Conservation (phyloP, 2,329 filamentous ascomycete species). For the Epichloe baconii region DNA sequence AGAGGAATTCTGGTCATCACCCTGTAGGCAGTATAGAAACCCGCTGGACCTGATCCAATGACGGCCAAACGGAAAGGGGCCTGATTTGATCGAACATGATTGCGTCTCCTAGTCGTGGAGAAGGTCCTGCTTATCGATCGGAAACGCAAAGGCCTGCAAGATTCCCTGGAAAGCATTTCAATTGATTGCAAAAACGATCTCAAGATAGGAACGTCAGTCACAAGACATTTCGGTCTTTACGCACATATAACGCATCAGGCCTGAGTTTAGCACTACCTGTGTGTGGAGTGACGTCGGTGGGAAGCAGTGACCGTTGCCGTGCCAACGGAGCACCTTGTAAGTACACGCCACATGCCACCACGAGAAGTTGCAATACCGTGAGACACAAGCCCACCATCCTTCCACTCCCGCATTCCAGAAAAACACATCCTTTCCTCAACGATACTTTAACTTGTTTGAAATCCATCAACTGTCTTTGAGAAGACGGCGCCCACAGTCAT, state of each 20-base stretch:
- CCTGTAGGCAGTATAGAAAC: constrained; percentile 86
- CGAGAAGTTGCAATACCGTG: neutral
- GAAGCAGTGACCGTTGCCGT: constrained; percentile 11
- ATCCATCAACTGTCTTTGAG: neutral
- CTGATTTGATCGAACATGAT: constrained; percentile 11
- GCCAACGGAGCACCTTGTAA: constrained; percentile 10
- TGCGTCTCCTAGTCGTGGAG: neutral
- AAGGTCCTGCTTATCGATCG: neutral
- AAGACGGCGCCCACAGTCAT: constrained; percentile 4
- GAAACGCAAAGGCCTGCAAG: neutral
- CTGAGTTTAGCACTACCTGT: too few species aligned
- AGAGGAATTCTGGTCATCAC: constrained; percentile 63
- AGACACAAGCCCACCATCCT: neutral
- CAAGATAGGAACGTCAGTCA: neutral
- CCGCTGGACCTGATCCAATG: constrained; percentile 85
- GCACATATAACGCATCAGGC: too few species aligned
- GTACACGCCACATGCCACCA: neutral
- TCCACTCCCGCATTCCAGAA: neutral
- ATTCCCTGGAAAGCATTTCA: neutral
- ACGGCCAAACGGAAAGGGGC: constrained; percentile 67
- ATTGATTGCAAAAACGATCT: neutral
- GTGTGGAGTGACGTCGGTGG: neutral
- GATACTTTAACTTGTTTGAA: neutral
- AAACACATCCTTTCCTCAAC: neutral
- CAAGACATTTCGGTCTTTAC: neutral